Evolutionary conservation across 2,329 filamentous ascomycete species (phyloP), one percentile per base, ranked within the genome.

Genomic region (Endoconidiophora polonica): DNA sequence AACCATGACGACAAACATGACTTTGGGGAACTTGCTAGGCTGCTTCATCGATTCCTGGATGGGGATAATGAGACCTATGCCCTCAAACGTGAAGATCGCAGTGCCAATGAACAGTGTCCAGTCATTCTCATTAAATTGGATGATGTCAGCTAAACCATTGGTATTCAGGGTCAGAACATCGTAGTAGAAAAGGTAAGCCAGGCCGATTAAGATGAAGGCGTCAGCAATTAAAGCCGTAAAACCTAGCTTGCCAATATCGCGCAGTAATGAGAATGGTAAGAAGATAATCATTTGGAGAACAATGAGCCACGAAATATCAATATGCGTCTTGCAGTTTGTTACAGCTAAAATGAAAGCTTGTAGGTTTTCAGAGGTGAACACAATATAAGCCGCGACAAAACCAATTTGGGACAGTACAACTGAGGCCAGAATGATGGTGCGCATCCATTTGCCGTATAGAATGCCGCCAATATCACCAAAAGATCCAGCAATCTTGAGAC

Each of bases 51-150:
- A 93, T 60, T 93, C 88, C 65, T 98, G 93, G 54, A 98, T 95
- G 0, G 93, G 91, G 55, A 98, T 95, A 64, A 98, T 93, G 45
- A 98, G 77, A 10, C 91, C 93, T 54, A 98, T 93, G 24, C 91
- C 91, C 62, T 98, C 91, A 61, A 96, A 98, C 0, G 91, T 96
- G 68, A 98, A 98, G 62, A 98, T 96, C 24, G 93, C 91, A 0
- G 93, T 98, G 54, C 91, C 93, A 58, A 98, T 98, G 63, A 98
- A 96, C 3, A 98, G 74, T 0, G 91, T 94, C 91, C 93, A 98
- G 62, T 87, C 82, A 54, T 83, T 78, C 39, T 81, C 66, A 68
- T 98, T 98, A 73, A 98, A 96, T 59, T 83, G 74, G 57, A 83
- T 76, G 59, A 96, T 88, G 62, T 98, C 91, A 4, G 86, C 74